Base-by-base conservation (phyloP, 2,329 filamentous ascomycete species). In the Phialemonium atrogriseum region DNA sequence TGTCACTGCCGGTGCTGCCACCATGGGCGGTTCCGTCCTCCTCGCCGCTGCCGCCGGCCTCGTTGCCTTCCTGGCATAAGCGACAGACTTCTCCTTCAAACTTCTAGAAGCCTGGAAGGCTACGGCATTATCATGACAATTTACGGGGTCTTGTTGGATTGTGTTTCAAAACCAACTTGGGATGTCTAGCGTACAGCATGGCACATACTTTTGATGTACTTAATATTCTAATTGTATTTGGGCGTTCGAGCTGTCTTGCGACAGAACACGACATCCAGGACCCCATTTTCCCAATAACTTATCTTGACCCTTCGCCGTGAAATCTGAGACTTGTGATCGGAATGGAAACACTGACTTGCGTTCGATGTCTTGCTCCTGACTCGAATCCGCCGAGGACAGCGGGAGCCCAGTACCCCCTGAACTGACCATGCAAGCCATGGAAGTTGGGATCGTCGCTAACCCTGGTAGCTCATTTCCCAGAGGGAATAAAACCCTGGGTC, bases 1-100 rank as follows among this genome's bases (percentile, higher is more conserved):
- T 40, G 57, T 66, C 46, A 69, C 63, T 31, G 69, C 62, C 42
- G 72, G 66, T 52, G 72, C 71, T 43, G 59, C 61, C 47, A 60
- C 64, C 49, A 51, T 75, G 47, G 60, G 61, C 40, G 68, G 64
- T 61, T 73, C 70, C 39, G 63, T 62, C 50, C 39, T 66, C 49
- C 56, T 73, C 50, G 72, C 71, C 53, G 70, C 64, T 43, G 62
- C 58, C 29, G 71, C 66, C 56, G 71, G 68, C 59, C 51, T 70
- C 34, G 64, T 59, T 39, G 71, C 68, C 51, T 56, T 67, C 59
- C 56, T 77, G 49, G 66, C 64, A 54, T 76, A 76, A 69, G 42
- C 35, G 37, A n/a, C 29, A 18, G 28, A 51, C 38, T 47, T 46
- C 46, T 54, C 50, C 45, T 49, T 55, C 17, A 20, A 20, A 52